phyloP scores from a whole-genome alignment of 257 asterid species.

The Dorcoceras hygrometricum region DNA sequence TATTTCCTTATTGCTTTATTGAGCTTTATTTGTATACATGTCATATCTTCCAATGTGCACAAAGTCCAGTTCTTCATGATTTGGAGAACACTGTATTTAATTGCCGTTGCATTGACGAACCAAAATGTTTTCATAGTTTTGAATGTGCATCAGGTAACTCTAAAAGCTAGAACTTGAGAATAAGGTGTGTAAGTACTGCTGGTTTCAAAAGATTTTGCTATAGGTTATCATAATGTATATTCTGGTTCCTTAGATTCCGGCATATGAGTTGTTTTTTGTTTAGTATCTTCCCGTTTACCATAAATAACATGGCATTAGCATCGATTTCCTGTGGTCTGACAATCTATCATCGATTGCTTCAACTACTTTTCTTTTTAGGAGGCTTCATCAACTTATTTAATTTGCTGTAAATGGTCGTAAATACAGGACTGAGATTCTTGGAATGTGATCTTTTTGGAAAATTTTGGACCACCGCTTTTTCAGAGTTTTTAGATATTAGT shows the following conservation, averaged over 20 bases:
- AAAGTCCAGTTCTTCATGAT: neutral
- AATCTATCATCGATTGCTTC: neutral
- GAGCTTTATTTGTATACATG: neutral
- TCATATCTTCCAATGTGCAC: neutral
- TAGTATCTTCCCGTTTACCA: neutral
- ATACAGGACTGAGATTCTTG: neutral
- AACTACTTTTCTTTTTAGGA: too few relatives aligned
- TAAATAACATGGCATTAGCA: neutral
- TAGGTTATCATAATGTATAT: neutral
- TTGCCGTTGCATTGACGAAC: neutral
- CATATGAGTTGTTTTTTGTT: neutral
- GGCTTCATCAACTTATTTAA: neutral
- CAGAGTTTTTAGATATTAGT: neutral
- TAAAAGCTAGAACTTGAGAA: too few relatives aligned
- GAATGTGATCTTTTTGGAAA: neutral
- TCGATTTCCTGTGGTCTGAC: neutral
- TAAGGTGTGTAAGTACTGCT: neutral
- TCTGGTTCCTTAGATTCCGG: neutral
- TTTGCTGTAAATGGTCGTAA: neutral
- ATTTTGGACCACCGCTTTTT: neutral
- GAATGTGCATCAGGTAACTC: neutral
- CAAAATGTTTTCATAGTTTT: neutral
- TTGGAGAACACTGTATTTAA: neutral
- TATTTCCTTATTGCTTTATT: too few relatives aligned
- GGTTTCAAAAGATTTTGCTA: neutral